Evolutionary conservation across 371 early-diverging fungal genomes (phyloP), one percentile per base, ranked within the genome.

Genomic region (Apophysomyces elegans): DNA sequence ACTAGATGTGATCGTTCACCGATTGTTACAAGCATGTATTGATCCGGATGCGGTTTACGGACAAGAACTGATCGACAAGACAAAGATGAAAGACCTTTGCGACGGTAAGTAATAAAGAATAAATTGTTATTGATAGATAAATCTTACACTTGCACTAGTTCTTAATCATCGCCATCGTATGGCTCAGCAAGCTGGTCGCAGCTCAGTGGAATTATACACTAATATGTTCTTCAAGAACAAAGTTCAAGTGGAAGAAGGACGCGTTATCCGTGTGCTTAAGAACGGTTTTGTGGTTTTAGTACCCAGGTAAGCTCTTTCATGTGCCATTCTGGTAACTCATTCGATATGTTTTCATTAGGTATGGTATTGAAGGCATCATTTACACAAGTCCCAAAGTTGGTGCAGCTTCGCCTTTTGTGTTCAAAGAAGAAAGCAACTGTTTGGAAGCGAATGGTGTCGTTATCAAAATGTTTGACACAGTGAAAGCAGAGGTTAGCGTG

Each of bases 171-270:
- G 99, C 41, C 90, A 98, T 76, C 87, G 96, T 37, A 93, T 91
- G 93, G 99, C 99, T 5, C 96, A 98, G 78, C 92, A 93, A 70
- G 99, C 99, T 0, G 83, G 91, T 7, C 89, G 99, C 35, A 91
- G 94, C 61, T 96, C 96, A 4, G 95, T 96, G 7, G 97, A 96
- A 79, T 80, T 99, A 9, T 98, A 88, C 81, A 98, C 99, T 0
- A 90, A 96, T 71, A 68, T 96, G 65, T 97, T 91, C 84, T 96
- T 99, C 85, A 93, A 90, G 75, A 91, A 90, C 75, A 95, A 95
- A 81, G 85, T 81, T 1, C 84, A 92, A 37, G 79, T 86, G 21
- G 93, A 94, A 70, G 92, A 93, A 58, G 99, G 92, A 5, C 96
- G 92, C 74, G 92, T 99, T 4, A 93, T 93, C 38, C 91, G 94